A percentile compares a stretch with the other conserved stretches of the same genome.
Evolutionary conservation across 2,329 filamentous ascomycete genomes (phyloP).

Genomic region (Pseudogymnoascus pannorum): DNA sequence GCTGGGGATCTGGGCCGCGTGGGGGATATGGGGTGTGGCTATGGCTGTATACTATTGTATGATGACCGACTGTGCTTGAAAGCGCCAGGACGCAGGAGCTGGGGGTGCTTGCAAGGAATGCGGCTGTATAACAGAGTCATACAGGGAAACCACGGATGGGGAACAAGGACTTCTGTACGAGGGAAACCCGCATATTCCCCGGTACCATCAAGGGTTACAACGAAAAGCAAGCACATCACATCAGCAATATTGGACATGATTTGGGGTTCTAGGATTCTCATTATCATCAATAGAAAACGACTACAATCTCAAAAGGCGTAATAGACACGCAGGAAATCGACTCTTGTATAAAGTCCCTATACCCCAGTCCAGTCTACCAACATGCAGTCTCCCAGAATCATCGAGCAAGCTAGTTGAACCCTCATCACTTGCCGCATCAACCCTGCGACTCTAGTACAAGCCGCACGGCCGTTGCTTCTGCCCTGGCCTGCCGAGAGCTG

Average conservation of each 20-base stretch:
- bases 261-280: not conserved
- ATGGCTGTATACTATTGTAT: not conserved
- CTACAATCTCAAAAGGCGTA: conserved; percentile 4
- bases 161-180: not conserved
- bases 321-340: conserved; percentile 8
- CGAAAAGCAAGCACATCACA: not conserved
- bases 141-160: not conserved
- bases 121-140: not conserved
- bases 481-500: conserved; percentile 6
- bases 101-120: not conserved
- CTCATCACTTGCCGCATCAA: not conserved
- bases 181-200: not conserved
- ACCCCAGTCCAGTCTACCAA: not conserved
- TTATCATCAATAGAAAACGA: conserved; percentile 6
- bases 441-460: not conserved
- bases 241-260: not conserved
- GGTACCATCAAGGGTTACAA: not conserved
- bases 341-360: conserved; percentile 5
- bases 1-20: not conserved
- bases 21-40: not conserved
- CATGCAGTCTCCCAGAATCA: conserved; percentile 6
- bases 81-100: not conserved
- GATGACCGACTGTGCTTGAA: not conserved
- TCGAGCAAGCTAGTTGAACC: not conserved
- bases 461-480: not conserved